Evolutionary conservation across 345 rosid genomes (phyloP).

Genomic region (Acer saccharum): DNA sequence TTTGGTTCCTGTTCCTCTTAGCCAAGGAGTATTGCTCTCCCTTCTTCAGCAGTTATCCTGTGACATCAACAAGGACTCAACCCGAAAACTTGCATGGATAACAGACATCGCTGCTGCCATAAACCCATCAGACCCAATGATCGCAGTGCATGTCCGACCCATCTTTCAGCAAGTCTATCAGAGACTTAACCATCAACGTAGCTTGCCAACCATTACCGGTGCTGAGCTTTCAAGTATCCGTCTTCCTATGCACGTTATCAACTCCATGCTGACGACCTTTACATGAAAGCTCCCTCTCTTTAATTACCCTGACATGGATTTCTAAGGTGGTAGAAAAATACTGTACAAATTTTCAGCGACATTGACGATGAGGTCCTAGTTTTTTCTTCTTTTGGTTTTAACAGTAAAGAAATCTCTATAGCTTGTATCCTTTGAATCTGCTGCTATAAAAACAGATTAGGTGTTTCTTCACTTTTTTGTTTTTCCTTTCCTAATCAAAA

Average conservation of each 20-base stretch:
- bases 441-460: no score
- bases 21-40: constrained; percentile 87
- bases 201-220: constrained; percentile 42
- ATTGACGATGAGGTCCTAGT: background rate
- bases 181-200: constrained; percentile 55
- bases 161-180: constrained; percentile 80
- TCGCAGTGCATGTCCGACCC: constrained; percentile 57
- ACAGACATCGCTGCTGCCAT: constrained; percentile 75
- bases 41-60: constrained; percentile 86
- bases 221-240: constrained; percentile 55
- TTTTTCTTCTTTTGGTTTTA: background rate
- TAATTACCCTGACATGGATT: background rate
- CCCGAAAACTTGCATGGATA: constrained; percentile 78
- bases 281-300: constrained; percentile 39
- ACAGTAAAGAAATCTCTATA: no score
- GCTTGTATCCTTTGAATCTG: background rate
- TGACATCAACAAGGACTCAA: constrained; percentile 63
- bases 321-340: background rate
- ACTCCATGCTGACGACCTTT: constrained; percentile 59
- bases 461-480: no score
- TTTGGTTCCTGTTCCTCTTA: constrained; percentile 61
- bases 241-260: constrained; percentile 70
- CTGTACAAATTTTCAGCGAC: background rate
- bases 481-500: no score
- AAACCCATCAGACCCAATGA: constrained; percentile 72